Evolutionary conservation across 768 basidiomycete species (phyloP), one percentile per base, ranked within the genome.

Genomic region (Tulasnella sp.): DNA sequence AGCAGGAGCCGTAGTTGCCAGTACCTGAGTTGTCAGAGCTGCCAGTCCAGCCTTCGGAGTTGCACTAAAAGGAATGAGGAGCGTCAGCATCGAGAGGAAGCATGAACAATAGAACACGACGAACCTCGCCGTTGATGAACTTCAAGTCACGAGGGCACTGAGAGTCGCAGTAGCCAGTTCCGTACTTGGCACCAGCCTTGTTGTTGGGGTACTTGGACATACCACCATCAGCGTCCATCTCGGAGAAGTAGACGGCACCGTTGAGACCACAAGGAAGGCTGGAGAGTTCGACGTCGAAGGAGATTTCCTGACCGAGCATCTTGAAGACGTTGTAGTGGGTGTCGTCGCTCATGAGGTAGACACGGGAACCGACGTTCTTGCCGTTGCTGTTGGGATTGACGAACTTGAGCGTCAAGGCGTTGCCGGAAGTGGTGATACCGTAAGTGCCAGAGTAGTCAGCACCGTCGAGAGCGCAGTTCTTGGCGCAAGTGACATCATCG

Each of bases 81-180:
- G 39, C 32, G 35, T 42, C 40, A 39, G 74, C 11, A 37, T n/a
- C 37, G 18, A 9, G 2, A 2, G 67, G 20, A 23, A 37, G 67
- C 7, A 29, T 18, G 55, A 51, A 55, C 2, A 13, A 7, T 67
- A 6, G 5, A 29, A 6, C 61, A 15, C n/a, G 16, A 84, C 86
- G 78, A 72, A 87, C 88, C 83, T 84, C 82, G 80, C 89, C 89
- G 82, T 87, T 85, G 81, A 90, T 89, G 84, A 89, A 89, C 84
- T 90, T 89, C 84, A 89, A 83, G 82, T 89, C 89, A 48, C 85
- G 85, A 2, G 88, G 88, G 84, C 89, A 89, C 82, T 90, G 89
- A 29, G 89, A 86, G 82, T 90, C 89, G 82, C 90, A 90, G 84
- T 90, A 90, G 16, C 90, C 90, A n/a, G 89, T 89, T 69, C 89